A percentile compares a stretch with the other conserved stretches of the same genome.
These are phyloP conservation scores for Alternaria metachromatica DNA, from an alignment of 2,329 filamentous ascomycete genomes.

Conservation along the genomic window DNA sequence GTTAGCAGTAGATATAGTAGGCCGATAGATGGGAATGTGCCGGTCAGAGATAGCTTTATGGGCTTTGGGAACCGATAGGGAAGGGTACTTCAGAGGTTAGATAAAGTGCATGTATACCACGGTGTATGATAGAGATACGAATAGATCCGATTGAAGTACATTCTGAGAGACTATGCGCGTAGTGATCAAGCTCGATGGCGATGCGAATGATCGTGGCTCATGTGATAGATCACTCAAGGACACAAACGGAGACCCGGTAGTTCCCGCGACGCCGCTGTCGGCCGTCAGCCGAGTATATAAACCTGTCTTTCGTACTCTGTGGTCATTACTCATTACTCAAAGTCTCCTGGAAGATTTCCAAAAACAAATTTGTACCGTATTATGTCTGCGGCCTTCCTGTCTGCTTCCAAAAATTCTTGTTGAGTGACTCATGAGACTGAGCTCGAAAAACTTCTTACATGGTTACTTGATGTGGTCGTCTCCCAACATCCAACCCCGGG, in stretches of 20 bases:
- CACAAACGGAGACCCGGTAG: not conserved
- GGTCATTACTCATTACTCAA: not conserved
- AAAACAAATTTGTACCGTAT: too few relatives aligned
- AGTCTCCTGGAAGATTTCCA: not conserved
- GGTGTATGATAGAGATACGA: not conserved
- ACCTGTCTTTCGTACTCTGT: not conserved
- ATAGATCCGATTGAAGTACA: not conserved
- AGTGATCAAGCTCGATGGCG: not conserved
- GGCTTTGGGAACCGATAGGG: not conserved
- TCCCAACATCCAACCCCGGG: not conserved
- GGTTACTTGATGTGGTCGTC: not conserved
- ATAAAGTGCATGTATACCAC: not conserved
- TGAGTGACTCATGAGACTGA: not conserved
- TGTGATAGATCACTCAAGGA: not conserved
- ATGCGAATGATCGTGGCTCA: not conserved
- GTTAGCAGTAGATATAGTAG: constrained; percentile 7
- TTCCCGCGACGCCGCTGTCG: not conserved
- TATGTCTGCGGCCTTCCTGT: not conserved
- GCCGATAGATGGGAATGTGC: constrained; percentile 9
- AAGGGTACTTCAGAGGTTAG: not conserved
- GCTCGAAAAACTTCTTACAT: not conserved
- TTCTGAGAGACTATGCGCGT: not conserved
- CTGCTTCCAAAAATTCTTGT: not conserved
- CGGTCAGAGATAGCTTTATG: constrained; percentile 11
- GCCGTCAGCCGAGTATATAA: not conserved